These are phyloP conservation scores for Phytopythium sindhum DNA, from an alignment of 352 stramenopile species.

Conservation along the genomic window DNA sequence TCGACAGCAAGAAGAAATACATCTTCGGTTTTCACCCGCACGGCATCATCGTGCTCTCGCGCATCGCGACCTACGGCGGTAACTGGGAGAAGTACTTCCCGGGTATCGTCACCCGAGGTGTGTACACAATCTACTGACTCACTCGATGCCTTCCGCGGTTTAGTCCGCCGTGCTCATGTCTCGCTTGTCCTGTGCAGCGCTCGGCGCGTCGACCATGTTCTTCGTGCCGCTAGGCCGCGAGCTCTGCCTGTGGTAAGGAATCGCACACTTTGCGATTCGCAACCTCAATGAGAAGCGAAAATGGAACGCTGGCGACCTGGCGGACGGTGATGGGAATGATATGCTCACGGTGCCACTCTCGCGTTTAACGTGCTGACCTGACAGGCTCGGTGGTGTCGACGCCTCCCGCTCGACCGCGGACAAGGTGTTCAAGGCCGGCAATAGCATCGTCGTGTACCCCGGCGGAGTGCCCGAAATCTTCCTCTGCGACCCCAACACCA, in stretches of 20 bases:
- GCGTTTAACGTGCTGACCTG: neutral
- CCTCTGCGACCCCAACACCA: conserved; percentile 64
- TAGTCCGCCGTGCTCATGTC: conserved; percentile 1
- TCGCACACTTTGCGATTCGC: neutral
- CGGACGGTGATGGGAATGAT: neutral
- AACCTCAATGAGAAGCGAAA: neutral
- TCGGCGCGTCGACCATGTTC: conserved; percentile 71
- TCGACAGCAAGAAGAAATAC: conserved; percentile 67
- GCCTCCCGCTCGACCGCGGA: conserved; percentile 67
- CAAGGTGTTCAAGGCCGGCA: conserved; percentile 65
- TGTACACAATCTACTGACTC: conserved; percentile 3
- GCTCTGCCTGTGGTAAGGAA: conserved; percentile 48
- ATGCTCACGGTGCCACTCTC: neutral
- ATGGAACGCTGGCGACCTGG: neutral
- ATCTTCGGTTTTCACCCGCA: conserved; percentile 76
- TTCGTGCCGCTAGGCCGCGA: conserved; percentile 62
- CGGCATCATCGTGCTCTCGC: conserved; percentile 72
- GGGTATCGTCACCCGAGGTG: conserved; percentile 46
- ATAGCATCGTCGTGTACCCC: conserved; percentile 71
- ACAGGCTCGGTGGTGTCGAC: conserved; percentile 63
- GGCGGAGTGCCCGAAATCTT: conserved; percentile 81
- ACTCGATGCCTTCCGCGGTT: neutral
- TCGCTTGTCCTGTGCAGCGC: conserved; percentile 16
- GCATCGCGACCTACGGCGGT: conserved; percentile 58
- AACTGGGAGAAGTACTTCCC: conserved; percentile 76